A percentile compares a stretch with the other conserved stretches of the same genome.
phyloP scores from a whole-genome alignment of 106 monocot genomes.

The Allium cepa region DNA sequence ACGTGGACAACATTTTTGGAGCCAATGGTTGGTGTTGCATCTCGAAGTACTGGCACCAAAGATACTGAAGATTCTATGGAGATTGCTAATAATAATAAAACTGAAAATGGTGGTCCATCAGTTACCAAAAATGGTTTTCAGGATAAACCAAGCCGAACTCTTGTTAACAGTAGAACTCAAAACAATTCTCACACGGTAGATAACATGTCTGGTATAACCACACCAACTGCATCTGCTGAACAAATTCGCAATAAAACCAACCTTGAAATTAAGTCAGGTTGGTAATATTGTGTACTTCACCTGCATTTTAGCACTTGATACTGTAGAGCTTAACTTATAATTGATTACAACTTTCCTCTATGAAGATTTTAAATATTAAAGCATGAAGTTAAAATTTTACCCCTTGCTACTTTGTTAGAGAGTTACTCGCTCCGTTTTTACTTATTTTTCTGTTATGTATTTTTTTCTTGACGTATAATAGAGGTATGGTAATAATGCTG shows the following conservation, averaged over 20 bases:
- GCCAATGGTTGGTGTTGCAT: conserved; percentile 55
- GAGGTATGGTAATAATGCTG: no score
- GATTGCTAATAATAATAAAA: conserved; percentile 21
- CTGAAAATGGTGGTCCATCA: conserved; percentile 40
- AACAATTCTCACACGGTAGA: conserved; percentile 20
- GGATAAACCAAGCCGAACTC: conserved; percentile 20
- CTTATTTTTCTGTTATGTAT: no score
- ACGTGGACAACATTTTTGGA: conserved; percentile 99
- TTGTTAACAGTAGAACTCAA: conserved; percentile 29
- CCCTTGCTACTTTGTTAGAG: no score
- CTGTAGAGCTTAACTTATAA: no score
- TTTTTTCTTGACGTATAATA: no score
- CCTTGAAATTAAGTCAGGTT: conserved; percentile 28
- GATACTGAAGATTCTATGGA: conserved; percentile 57
- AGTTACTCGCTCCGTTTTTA: no score
- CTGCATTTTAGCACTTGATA: no score
- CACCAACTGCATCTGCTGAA: conserved; percentile 28
- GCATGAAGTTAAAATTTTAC: no score
- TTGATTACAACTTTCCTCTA: no score
- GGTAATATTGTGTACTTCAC: background rate
- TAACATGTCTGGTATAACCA: conserved; percentile 40
- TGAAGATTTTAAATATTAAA: no score
- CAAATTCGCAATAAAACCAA: conserved; percentile 26
- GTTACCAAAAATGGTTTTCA: conserved; percentile 44
- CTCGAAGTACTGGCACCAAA: conserved; percentile 43